phyloP scores from a whole-genome alignment of 352 stramenopile genomes.

The Phytophthora palmivora region DNA sequence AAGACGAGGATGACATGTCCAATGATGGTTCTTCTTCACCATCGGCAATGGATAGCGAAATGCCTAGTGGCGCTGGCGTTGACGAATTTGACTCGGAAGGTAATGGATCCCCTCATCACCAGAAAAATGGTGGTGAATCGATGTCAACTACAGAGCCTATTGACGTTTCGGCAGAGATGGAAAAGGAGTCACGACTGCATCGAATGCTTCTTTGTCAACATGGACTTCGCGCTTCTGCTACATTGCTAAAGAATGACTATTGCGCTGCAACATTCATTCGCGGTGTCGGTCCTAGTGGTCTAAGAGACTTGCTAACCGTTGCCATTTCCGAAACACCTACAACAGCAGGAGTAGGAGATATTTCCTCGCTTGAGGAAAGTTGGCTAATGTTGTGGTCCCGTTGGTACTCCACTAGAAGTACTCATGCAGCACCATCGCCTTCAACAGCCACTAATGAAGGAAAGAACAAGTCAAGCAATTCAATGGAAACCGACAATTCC shows the following conservation, averaged over 20 bases:
- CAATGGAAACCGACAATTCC: slow-evolving; percentile 34
- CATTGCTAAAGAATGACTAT: slow-evolving; percentile 72
- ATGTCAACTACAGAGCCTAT: slow-evolving; percentile 45
- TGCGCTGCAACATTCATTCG: slow-evolving; percentile 74
- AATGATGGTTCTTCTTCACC: slow-evolving; percentile 83
- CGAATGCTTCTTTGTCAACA: slow-evolving; percentile 85
- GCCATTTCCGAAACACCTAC: slow-evolving; percentile 80
- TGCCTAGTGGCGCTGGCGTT: slow-evolving; percentile 45
- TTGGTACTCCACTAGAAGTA: slow-evolving; percentile 69
- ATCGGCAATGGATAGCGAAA: slow-evolving; percentile 80
- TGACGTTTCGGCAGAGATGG: slow-evolving; percentile 70
- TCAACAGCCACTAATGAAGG: slow-evolving; percentile 20
- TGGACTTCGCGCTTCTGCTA: slow-evolving; percentile 71
- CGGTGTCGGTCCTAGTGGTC: slow-evolving; percentile 51
- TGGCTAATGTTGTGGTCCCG: slow-evolving; percentile 83
- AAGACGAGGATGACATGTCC: slow-evolving; percentile 90
- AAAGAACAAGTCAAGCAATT: slow-evolving; percentile 39
- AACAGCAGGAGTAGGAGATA: slow-evolving; percentile 69
- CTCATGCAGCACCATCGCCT: slow-evolving; percentile 48
- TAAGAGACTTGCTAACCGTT: slow-evolving; percentile 74
- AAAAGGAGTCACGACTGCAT: slow-evolving; percentile 79
- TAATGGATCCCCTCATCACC: slow-evolving; percentile 38
- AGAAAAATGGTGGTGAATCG: slow-evolving; percentile 21
- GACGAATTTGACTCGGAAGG: slow-evolving; percentile 75
- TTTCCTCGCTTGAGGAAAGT: slow-evolving; percentile 79